These are phyloP conservation scores for Cornus suecica DNA, from an alignment of 148 eudicot genomes.

Conservation along the genomic window DNA sequence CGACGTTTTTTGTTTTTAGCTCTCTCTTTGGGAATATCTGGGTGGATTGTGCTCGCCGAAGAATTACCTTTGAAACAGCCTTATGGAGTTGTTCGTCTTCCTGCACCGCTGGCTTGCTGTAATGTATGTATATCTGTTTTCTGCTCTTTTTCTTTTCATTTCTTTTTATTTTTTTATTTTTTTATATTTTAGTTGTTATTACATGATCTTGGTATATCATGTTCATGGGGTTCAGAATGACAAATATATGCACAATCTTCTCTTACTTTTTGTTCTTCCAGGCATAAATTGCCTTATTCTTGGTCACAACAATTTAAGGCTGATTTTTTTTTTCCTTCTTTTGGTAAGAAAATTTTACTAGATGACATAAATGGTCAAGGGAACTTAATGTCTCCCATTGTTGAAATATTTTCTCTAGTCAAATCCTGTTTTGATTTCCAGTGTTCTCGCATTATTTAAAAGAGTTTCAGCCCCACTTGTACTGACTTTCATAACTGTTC, in stretches of 20 bases:
- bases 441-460: background rate
- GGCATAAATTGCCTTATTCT: too few relatives aligned
- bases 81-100: conserved; percentile 72
- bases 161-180: too few relatives aligned
- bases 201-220: background rate
- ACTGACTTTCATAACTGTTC: background rate
- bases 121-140: conserved; percentile 50
- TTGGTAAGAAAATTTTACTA: background rate
- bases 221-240: background rate
- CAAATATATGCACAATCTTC: too few relatives aligned
- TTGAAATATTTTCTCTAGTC: too few relatives aligned
- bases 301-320: background rate
- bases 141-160: conserved; percentile 4
- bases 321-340: background rate
- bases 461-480: background rate
- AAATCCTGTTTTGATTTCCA: background rate
- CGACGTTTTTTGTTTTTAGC: conserved; percentile 82
- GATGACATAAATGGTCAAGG: background rate
- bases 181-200: too few relatives aligned
- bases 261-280: background rate
- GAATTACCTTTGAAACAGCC: conserved; percentile 57
- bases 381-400: background rate
- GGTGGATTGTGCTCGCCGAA: conserved; percentile 91
- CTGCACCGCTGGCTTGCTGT: conserved; percentile 91
- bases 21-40: conserved; percentile 63